Conservation (phyloP, 2,329 filamentous ascomycete species). For the Microcyclosporella mali region DNA sequence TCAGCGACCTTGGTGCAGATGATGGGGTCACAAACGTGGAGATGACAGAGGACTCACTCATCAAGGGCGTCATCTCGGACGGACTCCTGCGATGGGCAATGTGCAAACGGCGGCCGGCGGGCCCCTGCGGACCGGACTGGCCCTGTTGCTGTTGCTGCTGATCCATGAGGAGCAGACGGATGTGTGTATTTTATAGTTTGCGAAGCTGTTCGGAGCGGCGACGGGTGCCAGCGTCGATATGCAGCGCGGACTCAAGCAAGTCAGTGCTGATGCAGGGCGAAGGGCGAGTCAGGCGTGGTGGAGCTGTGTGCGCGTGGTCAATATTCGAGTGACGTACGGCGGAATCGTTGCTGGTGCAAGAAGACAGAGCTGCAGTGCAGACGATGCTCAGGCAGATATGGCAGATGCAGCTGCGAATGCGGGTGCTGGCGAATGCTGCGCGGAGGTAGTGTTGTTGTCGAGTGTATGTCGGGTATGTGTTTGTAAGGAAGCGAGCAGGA, state of each 20-base stretch:
- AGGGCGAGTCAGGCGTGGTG: not conserved
- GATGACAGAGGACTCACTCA: conserved; percentile 66
- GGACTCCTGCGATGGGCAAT: conserved; percentile 96
- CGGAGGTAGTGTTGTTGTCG: too few relatives aligned
- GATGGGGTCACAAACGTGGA: conserved; percentile 1
- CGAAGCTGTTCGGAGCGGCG: conserved; percentile 1
- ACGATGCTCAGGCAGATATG: not conserved
- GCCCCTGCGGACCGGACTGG: conserved; percentile 52
- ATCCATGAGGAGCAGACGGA: conserved; percentile 33
- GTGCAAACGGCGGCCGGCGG: conserved; percentile 82
- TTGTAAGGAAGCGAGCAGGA: not conserved
- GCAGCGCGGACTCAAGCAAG: not conserved
- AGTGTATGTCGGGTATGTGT: not conserved
- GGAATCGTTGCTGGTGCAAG: conserved; percentile 6
- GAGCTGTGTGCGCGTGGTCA: conserved; percentile 2
- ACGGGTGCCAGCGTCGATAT: not conserved
- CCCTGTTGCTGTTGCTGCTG: conserved; percentile 50
- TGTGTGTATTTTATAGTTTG: conserved; percentile 4
- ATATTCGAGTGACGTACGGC: conserved; percentile 24
- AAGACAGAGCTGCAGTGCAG: conserved; percentile 2
- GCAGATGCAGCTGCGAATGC: not conserved
- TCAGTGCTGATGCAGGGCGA: conserved; percentile 2
- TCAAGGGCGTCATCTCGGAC: conserved; percentile 91
- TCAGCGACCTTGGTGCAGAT: conserved; percentile 21
- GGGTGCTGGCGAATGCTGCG: not conserved